Evolutionary conservation across 2,329 filamentous ascomycete genomes (phyloP), one percentile per base, ranked within the genome.

Genomic region (Aspergillaceae sp.): DNA sequence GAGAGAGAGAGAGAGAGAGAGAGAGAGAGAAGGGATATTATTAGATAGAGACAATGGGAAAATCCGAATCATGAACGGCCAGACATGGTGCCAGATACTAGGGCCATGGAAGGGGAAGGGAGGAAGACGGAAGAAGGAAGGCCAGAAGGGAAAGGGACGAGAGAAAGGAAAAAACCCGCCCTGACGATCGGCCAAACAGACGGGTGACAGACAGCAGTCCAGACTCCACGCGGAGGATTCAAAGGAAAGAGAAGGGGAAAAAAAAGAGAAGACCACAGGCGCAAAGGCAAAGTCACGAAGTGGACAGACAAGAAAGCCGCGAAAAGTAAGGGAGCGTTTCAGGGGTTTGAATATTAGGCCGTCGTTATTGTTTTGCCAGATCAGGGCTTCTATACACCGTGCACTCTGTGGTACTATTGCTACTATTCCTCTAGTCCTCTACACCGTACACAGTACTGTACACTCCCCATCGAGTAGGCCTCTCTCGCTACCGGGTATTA

Each of bases 111-210:
- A 8, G 32, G 35, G 19, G 26, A 29, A 43, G 19, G 19, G 19
- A 41, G 40, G 42, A 19, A 38, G 36, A 26, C 9, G 29, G 34
- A 40, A 42, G 36, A 43, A 45, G 40, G 40, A 41, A 35, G 32
- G 32, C 41, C 34, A 48, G 27, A 37, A 36, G 41, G 19, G 32
- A 30, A 38, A 19, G 36, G 11, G 27, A 40, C 38, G 38, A 43
- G 19, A 45, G 29, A 43, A 32, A 10, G 38, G 11, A 36, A 35
- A 46, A 36, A 51, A 44, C 34, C 30, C 52, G 48, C 48, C 49
- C 48, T 54, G 52, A 53, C 47, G 52, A 54, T 56, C 52, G 38
- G 45, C 37, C 46, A 46, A 49, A 19, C 19, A 19, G 19, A 19
- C 19, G 19, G 19, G 19, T 19, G 19, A 19, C 19, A 19, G 19